Evolutionary conservation across 495 filamentous ascomycete genomes (phyloP), one percentile per base, ranked within the genome.

Genomic region (Friedmanniomyces simplex): DNA sequence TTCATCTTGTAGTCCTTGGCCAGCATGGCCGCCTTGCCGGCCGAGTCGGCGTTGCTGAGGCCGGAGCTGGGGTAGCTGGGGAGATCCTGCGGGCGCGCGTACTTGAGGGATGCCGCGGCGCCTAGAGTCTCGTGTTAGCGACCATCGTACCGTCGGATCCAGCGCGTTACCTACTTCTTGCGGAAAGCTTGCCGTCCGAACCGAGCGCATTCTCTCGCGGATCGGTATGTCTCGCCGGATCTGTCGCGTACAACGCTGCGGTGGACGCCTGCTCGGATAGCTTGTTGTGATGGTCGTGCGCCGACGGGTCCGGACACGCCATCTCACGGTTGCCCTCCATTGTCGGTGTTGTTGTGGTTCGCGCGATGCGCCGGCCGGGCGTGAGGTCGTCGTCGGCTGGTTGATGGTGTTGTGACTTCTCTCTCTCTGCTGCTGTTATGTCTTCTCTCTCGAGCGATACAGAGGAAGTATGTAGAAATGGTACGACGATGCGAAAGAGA

Each of bases 1-100:
- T 79, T 76, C 42, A 78, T 70, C 70, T 78, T 80, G 66, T 82
- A 81, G 67, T 91, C 83, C 63, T 83, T 82, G 13, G 84, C 86
- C 45, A 82, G 71, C 21, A 79, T 65, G 16, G 87, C 85, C 20
- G 88, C 87, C 37, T 81, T 79, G 55, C 81, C 82, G 46, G 86
- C 85, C 8, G 61, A 34, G 42, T 50, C 51, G 20, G 36, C 24
- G 22, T 24, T 76, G 49, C 81, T 72, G 62, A 90, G 76, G 25
- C 87, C 87, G 41, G 76, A 67, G 21, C 78, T 77, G 13, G 86
- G 83, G 58, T 74, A 89, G 61, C 79, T 79, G 25, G 86, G 84
- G 12, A 90, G 76, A 58, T 86, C 82, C 51, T 79, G 74, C 20
- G 82, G 77, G 60, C 77, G 78, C 57, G 85, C 82, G 70, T 88